phyloP scores from a whole-genome alignment of 2,329 filamentous ascomycete species.

The Exutisphaerella laricina region DNA sequence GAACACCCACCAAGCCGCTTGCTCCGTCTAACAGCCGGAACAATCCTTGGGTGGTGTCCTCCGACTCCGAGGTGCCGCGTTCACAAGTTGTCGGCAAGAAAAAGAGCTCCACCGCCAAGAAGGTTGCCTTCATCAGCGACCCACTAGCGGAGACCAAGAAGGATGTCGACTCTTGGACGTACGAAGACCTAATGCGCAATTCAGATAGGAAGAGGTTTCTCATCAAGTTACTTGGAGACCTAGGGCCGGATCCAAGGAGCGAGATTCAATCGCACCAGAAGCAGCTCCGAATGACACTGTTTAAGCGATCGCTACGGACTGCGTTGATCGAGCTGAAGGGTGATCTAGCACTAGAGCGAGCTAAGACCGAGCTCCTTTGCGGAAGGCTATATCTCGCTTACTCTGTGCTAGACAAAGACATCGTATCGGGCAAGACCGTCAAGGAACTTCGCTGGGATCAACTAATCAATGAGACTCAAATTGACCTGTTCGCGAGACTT shows the following conservation, averaged over 20 bases:
- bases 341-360: constrained; percentile 1
- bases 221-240: constrained; percentile 38
- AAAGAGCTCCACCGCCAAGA: neutral
- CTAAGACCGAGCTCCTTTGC: constrained; percentile 6
- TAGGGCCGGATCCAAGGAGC: constrained; percentile 12
- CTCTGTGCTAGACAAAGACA: constrained; percentile 2
- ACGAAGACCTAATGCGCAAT: constrained; percentile 11
- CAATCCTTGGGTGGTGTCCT: neutral
- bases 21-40: neutral
- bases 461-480: constrained; percentile 1
- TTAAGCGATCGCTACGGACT: neutral
- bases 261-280: constrained; percentile 9
- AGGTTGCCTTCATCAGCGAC: neutral
- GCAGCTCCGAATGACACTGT: constrained; percentile 5
- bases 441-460: constrained; percentile 5
- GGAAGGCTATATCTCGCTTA: constrained; percentile 16
- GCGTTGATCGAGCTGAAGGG: constrained; percentile 1
- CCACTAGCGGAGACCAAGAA: constrained; percentile 10
- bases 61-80: neutral
- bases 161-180: constrained; percentile 15
- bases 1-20: constrained; percentile 1
- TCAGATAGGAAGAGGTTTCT: constrained; percentile 40
- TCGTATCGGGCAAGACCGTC: constrained; percentile 2
- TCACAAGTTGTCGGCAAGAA: neutral
- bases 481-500: constrained; percentile 3